A percentile compares a stretch with the other conserved stretches of the same genome.
Evolutionary conservation across 2,329 filamentous ascomycete species (phyloP).

Genomic region (Xylariales sp.): DNA sequence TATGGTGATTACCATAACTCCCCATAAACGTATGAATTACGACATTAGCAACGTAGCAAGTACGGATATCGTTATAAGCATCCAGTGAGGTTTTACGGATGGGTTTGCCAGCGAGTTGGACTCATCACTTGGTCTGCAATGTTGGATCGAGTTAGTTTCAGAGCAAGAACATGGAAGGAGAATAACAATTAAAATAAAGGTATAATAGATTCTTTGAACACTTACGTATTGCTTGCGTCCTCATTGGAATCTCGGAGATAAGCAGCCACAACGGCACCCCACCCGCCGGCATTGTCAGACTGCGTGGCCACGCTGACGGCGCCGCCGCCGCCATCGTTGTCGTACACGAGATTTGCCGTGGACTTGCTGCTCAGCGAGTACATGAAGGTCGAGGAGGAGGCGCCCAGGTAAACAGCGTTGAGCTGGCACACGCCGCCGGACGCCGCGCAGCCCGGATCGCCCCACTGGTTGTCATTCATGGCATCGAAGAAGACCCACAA

Average conservation of each 20-base stretch:
- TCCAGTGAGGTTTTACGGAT: too few species aligned
- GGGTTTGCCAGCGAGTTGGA: too few species aligned
- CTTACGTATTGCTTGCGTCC: too few species aligned
- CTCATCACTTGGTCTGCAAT: too few species aligned
- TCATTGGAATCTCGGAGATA: slow-evolving; percentile 19
- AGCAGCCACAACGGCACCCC: slow-evolving; percentile 24
- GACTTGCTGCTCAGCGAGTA: slow-evolving; percentile 24
- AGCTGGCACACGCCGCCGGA: slow-evolving; percentile 20
- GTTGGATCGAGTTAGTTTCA: too few species aligned
- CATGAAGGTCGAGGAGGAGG: slow-evolving; percentile 18
- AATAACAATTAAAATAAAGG: too few species aligned
- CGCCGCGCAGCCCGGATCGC: slow-evolving; percentile 15
- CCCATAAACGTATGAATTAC: too few species aligned
- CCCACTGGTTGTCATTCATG: slow-evolving; percentile 19
- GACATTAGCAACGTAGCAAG: too few species aligned
- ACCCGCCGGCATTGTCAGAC: slow-evolving; percentile 18
- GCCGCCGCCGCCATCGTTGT: slow-evolving; percentile 14
- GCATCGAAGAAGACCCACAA: slow-evolving; percentile 31
- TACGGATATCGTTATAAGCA: too few species aligned
- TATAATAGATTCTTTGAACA: too few species aligned
- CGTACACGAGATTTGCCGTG: slow-evolving; percentile 22
- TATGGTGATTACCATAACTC: too few species aligned
- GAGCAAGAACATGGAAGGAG: too few species aligned
- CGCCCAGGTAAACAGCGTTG: slow-evolving; percentile 20
- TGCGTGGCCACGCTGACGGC: slow-evolving; percentile 13